These are phyloP conservation scores for Clarireedia sp. DNA, from an alignment of 2,329 filamentous ascomycete species.

Conservation along the genomic window DNA sequence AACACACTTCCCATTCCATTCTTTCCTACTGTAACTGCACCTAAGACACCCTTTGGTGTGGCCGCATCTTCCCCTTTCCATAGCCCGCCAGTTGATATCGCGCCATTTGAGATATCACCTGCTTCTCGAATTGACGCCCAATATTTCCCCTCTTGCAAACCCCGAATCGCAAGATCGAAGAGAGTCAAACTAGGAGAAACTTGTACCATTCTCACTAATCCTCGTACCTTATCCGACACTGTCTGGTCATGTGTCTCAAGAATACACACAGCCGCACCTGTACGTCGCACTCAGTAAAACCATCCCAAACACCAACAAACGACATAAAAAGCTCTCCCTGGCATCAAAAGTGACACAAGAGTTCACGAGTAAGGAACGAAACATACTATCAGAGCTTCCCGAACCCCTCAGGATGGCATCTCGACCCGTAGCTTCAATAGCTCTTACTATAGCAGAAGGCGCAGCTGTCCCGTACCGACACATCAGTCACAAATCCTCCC, in stretches of 20 bases:
- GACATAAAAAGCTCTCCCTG: not conserved
- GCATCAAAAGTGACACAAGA: not conserved
- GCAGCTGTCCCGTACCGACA: slow-evolving; percentile 47
- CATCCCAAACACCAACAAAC: not conserved
- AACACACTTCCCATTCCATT: slow-evolving; percentile 74
- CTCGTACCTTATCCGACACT: slow-evolving; percentile 64
- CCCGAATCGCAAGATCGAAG: slow-evolving; percentile 79
- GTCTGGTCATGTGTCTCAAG: slow-evolving; percentile 70
- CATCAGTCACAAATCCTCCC: slow-evolving; percentile 11
- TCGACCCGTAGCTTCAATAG: slow-evolving; percentile 82
- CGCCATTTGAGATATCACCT: slow-evolving; percentile 79
- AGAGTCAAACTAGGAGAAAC: slow-evolving; percentile 71
- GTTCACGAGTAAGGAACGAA: not conserved
- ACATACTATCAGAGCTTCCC: slow-evolving; percentile 74
- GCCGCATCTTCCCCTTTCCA: slow-evolving; percentile 48
- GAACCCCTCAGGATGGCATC: slow-evolving; percentile 92
- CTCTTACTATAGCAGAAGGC: slow-evolving; percentile 79
- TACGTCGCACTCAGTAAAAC: slow-evolving; percentile 3
- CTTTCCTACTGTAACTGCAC: slow-evolving; percentile 65
- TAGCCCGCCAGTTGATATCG: slow-evolving; percentile 72
- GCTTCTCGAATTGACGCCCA: slow-evolving; percentile 76
- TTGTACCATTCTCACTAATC: slow-evolving; percentile 89
- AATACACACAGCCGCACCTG: slow-evolving; percentile 84
- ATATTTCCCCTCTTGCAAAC: slow-evolving; percentile 74
- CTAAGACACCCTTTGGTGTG: slow-evolving; percentile 55